Base-by-base conservation (phyloP, 257 asterid species). In the Lycium barbarum region DNA sequence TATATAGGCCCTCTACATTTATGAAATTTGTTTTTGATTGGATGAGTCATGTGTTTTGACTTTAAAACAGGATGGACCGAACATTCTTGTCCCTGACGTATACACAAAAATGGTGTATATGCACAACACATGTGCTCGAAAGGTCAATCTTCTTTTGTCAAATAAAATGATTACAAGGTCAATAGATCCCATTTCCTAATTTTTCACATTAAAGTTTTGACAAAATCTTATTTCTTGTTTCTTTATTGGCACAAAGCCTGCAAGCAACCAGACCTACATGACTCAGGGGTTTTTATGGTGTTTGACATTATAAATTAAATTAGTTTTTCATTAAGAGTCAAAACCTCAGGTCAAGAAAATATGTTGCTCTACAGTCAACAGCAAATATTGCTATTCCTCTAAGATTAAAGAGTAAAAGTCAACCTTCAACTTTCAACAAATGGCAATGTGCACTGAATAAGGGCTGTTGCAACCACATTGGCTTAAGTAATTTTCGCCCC, bases 341-440 rank as follows among this genome's bases (percentile, higher is more conserved):
- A n/a, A 72, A 20, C 80, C 80, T 73, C 17, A 47, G n/a, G 43
- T n/a, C 9, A 45, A 72, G 18, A 17, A 72, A 43, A n/a, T 66
- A 66, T 66, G 10, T 66, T 11, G 74, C 6, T 67, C 10, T 2
- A 35, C 5, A 67, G 51, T 67, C 22, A 36, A 67, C 76, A 67
- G 49, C 72, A 65, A 65, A 33, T 68, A 70, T 70, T 18, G 54
- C 47, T 17, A 68, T n/a, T 55, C 65, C 35, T 66, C 18, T 61
- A 47, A 12, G 38, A 9, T 66, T 68, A 13, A 51, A 51, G 4
- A n/a, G 53, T 47, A 72, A 66, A 66, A 72, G 85, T 85, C 86
- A 85, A 82, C 79, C 83, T 59, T 72, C 86, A 85, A 84, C 80
- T 80, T 55, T 68, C n/a, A 71, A 84, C 35, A 18, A 45, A 65